These are phyloP conservation scores for Kwoniella sp. DNA, from an alignment of 768 basidiomycete genomes.

Conservation along the genomic window DNA sequence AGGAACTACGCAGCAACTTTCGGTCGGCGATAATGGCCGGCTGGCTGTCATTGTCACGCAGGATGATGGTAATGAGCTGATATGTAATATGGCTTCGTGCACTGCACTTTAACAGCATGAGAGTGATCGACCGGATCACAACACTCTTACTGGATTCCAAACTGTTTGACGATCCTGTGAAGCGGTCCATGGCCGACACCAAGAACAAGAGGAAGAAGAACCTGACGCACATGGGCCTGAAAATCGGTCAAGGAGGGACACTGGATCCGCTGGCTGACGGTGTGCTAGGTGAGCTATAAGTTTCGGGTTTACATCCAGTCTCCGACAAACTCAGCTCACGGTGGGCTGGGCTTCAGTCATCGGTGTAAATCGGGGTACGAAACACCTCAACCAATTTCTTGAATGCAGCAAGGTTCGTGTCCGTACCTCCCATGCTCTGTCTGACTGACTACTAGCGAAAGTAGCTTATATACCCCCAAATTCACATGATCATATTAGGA, in stretches of 20 bases:
- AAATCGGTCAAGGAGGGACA: constrained; percentile 69
- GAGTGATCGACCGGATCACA: constrained; percentile 81
- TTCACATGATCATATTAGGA: constrained; percentile 63
- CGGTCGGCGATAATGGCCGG: neutral
- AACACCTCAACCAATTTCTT: constrained; percentile 77
- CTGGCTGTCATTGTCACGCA: neutral
- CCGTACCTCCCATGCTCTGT: neutral
- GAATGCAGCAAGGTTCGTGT: constrained; percentile 81
- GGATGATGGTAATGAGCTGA: neutral
- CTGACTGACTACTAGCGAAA: too few relatives aligned
- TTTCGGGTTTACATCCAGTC: neutral
- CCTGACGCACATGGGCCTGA: constrained; percentile 62
- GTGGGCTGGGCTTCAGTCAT: too few relatives aligned
- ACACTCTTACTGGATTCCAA: constrained; percentile 73
- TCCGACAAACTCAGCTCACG: neutral
- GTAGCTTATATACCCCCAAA: too few relatives aligned
- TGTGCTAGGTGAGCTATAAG: constrained; percentile 69
- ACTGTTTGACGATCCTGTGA: constrained; percentile 65
- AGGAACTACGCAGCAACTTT: neutral
- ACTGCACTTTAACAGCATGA: constrained; percentile 62
- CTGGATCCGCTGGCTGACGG: constrained; percentile 96
- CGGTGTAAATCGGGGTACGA: constrained; percentile 86
- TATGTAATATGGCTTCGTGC: too few relatives aligned
- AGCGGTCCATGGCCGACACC: constrained; percentile 18
- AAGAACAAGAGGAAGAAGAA: constrained; percentile 57